Evolutionary conservation across 2,329 filamentous ascomycete genomes (phyloP), one percentile per base, ranked within the genome.

Genomic region (Lecanicillium sp.): DNA sequence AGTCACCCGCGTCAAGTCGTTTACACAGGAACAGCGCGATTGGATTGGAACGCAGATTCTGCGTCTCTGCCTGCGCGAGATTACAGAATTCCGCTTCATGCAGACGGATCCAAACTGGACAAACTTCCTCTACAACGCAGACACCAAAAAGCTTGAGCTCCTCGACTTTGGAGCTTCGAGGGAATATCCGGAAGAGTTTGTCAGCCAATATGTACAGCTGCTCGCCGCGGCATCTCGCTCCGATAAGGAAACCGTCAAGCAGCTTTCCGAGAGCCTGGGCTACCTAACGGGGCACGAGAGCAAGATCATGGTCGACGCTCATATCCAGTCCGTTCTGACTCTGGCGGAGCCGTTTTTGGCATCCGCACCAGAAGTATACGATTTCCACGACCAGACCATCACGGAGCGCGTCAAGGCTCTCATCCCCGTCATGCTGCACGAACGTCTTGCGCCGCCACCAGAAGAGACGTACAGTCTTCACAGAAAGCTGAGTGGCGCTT

Each of bases 21-120:
- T 97, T 42, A 81, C 76, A 0, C 90, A 97, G 57, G 71, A 78
- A 36, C 87, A 97, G 60, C 80, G 83, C 44, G 88, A 98, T 66
- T 96, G 89, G 87, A 94, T 98, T 53, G 92, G 92, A 38, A 92
- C 87, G 1, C 86, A 97, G 53, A 86, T 97, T 48, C 74, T 97
- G 37, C 84, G 88, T 4, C 79, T 98, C 10, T 97, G 88, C 57
- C 74, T 97, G 29, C 82, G 89, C 42, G 92, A 97, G 64, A 90
- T 97, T 50, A 82, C 82, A 47, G 87, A 95, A 61, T 97, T 96
- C 75, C 81, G 74, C 44, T 97, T 94, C 67, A 98, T 98, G 92
- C 92, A 98, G 65, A 98, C 92, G 5, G 92, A 98, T 57, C 92
- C 92, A 29, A 98, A 98, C 69, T 98, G 92, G 92, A 97, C 90